A percentile compares a stretch with the other conserved stretches of the same genome.
Evolutionary conservation across 495 filamentous ascomycete species (phyloP).

Genomic region (Evernia prunastri): DNA sequence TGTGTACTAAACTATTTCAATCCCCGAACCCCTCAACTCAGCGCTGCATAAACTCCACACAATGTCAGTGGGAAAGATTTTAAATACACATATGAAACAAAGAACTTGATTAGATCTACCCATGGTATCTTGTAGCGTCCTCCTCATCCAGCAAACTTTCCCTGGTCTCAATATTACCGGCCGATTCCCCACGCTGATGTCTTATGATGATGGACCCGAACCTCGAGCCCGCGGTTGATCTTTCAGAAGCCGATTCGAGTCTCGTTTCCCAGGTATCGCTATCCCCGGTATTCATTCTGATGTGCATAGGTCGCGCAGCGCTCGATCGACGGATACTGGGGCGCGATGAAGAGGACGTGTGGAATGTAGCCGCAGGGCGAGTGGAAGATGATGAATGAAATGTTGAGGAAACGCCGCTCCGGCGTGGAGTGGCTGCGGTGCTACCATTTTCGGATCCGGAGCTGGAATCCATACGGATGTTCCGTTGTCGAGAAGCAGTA

Average conservation of each 20-base stretch:
- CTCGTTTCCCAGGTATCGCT: conserved; percentile 20
- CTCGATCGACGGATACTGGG: conserved; percentile 4
- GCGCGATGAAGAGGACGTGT: neutral
- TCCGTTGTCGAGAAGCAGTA: neutral
- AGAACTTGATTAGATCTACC: neutral
- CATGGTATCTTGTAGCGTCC: neutral
- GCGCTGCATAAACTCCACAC: neutral
- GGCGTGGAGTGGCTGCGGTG: neutral
- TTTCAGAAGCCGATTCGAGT: conserved; percentile 8
- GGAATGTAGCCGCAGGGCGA: neutral
- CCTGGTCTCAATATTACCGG: neutral
- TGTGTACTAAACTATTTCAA: neutral
- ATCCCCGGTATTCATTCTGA: neutral
- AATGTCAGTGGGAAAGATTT: neutral
- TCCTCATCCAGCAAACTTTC: neutral
- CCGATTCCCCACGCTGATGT: neutral
- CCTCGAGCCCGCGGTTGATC: neutral
- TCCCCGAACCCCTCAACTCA: neutral
- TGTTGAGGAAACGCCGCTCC: conserved; percentile 3
- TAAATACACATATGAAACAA: neutral
- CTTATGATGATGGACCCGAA: neutral
- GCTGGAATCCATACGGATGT: neutral
- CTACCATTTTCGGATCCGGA: conserved; percentile 8
- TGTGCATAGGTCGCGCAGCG: neutral
- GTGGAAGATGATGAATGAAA: conserved; percentile 1